Conservation (phyloP, 140 eudicot genomes). For the Bidens hawaiensis region DNA sequence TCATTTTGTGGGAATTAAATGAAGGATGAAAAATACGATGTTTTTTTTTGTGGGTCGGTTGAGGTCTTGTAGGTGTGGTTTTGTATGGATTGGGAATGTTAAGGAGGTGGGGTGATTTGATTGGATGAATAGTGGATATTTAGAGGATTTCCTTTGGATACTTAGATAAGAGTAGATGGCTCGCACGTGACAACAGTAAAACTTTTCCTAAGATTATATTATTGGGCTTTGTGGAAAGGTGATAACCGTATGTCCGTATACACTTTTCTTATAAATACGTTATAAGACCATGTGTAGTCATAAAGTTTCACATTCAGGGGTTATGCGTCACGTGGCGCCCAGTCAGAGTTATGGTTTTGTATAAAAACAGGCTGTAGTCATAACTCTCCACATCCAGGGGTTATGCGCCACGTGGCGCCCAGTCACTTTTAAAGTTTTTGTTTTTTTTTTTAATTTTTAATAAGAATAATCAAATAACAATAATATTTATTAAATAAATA, state of each 20-base stretch:
- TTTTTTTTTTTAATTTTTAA: no score
- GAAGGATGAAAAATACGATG: background rate
- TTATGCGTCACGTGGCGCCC: no score
- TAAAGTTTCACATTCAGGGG: no score
- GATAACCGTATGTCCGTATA: background rate
- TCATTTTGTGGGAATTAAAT: conserved; percentile 22
- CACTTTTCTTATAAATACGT: background rate
- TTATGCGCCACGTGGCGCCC: no score
- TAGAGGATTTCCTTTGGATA: conserved; percentile 23
- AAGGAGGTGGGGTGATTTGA: conserved; percentile 7
- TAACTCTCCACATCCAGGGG: no score
- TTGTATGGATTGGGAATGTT: background rate
- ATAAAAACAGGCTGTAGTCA: no score
- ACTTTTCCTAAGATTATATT: background rate
- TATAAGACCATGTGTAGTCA: no score
- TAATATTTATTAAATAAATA: no score
- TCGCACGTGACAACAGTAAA: conserved; percentile 9
- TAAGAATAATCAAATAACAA: no score
- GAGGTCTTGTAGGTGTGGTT: conserved; percentile 10
- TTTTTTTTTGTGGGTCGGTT: background rate
- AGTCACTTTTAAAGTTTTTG: no score
- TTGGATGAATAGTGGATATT: no score
- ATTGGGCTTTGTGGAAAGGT: background rate
- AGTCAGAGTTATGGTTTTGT: no score
- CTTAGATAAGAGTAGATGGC: conserved; percentile 26